phyloP scores from a whole-genome alignment of 352 stramenopile species.

The Globisporangium radiosum region DNA sequence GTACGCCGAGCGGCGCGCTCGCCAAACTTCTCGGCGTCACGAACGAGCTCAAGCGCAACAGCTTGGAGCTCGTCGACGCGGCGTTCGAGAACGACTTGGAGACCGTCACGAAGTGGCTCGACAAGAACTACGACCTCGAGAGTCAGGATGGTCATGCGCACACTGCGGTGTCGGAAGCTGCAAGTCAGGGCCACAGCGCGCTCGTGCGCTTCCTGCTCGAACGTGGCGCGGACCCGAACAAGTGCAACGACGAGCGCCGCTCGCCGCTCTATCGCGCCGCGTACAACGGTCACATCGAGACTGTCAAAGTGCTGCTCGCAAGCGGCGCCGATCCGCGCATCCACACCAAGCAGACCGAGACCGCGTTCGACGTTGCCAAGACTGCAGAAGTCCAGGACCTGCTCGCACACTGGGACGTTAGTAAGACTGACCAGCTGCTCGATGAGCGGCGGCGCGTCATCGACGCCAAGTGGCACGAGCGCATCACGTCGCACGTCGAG shows the following conservation, averaged over 20 bases:
- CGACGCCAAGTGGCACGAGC: slow-evolving; percentile 73
- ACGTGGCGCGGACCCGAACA: slow-evolving; percentile 80
- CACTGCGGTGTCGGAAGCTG: slow-evolving; percentile 82
- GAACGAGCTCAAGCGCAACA: slow-evolving; percentile 71
- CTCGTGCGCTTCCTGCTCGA: slow-evolving; percentile 68
- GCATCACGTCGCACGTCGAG: slow-evolving; percentile 82
- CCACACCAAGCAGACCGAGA: slow-evolving; percentile 68
- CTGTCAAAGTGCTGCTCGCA: slow-evolving; percentile 56
- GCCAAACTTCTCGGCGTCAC: slow-evolving; percentile 44
- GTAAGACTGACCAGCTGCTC: slow-evolving; percentile 60
- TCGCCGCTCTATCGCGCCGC: slow-evolving; percentile 78
- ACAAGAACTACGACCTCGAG: slow-evolving; percentile 87
- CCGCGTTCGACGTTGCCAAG: slow-evolving; percentile 85
- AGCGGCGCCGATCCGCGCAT: slow-evolving; percentile 68
- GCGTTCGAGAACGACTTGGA: slow-evolving; percentile 87
- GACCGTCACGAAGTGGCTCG: slow-evolving; percentile 51
- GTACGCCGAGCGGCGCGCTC: slow-evolving; percentile 12
- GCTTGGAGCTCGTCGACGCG: slow-evolving; percentile 76
- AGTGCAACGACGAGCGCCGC: slow-evolving; percentile 75
- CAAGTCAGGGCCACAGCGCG: slow-evolving; percentile 72
- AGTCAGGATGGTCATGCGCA: slow-evolving; percentile 81
- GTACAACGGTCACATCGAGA: slow-evolving; percentile 83
- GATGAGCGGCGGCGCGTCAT: slow-evolving; percentile 60
- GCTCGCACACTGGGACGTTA: slow-evolving; percentile 65
- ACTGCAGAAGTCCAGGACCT: slow-evolving; percentile 46